These are phyloP conservation scores for Mortierella sp. DNA, from an alignment of 371 early-diverging fungal species.

Conservation along the genomic window DNA sequence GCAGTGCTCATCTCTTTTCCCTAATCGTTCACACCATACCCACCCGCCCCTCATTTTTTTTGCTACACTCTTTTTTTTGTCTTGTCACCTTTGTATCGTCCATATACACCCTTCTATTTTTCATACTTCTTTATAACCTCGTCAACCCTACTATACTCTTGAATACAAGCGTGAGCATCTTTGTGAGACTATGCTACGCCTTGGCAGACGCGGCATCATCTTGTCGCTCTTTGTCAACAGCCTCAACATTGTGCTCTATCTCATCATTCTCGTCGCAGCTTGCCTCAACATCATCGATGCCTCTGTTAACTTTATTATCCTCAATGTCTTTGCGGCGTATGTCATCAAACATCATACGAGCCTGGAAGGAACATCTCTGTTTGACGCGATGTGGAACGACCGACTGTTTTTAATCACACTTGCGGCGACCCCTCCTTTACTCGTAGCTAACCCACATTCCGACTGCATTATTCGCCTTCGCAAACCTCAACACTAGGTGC, in stretches of 20 bases:
- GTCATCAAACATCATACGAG: not conserved
- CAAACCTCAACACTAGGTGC: slow-evolving; percentile 11
- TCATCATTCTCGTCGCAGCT: slow-evolving; percentile 48
- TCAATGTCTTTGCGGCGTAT: slow-evolving; percentile 53
- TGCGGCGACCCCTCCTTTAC: not conserved
- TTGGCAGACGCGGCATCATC: slow-evolving; percentile 49
- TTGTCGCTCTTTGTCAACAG: slow-evolving; percentile 52
- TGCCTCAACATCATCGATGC: slow-evolving; percentile 55
- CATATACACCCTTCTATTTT: not conserved
- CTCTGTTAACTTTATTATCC: slow-evolving; percentile 54
- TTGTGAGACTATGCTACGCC: slow-evolving; percentile 31
- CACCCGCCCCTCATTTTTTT: not conserved
- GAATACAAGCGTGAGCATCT: not conserved
- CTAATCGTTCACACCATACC: not conserved
- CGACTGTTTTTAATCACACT: not conserved
- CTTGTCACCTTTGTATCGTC: no score
- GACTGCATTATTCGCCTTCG: not conserved
- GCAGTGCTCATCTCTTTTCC: not conserved
- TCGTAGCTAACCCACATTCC: not conserved
- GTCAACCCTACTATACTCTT: not conserved
- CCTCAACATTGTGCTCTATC: slow-evolving; percentile 47
- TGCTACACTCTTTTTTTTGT: not conserved
- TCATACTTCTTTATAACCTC: not conserved
- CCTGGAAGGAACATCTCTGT: not conserved
- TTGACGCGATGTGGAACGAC: not conserved